Base-by-base conservation (phyloP, 1,139 yeast species). In the Lodderomyces oxycetoniae region DNA sequence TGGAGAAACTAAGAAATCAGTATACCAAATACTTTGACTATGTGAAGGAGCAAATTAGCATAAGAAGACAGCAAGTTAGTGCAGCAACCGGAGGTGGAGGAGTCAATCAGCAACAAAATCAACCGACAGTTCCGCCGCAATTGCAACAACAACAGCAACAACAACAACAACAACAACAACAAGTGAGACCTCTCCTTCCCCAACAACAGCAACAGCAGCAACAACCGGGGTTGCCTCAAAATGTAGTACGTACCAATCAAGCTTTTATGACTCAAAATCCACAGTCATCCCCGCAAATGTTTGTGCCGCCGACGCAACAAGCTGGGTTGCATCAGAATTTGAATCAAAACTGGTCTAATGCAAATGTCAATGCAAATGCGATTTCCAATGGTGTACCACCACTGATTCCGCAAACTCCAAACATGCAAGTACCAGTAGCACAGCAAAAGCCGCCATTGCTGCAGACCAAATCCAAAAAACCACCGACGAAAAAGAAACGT, bases 1-100 rank as follows among this genome's bases (percentile, higher is more conserved):
- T 85, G 33, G 85, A 77, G 34, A 82, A 80, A 54, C 72, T 87
- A 36, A 74, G 79, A 41, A 63, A 70, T 32, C 94, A 86, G 48
- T 79, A 84, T 42, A 82, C 79, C 40, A 76, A 80, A 49, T 86
- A 82, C 52, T 79, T 84, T 58, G 78, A 77, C 39, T 82, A 76
- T 55, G 88, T 86, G 39, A 77, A 77, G 43, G 71, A 64, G 31
- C 72, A 67, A 39, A 53, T 67, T 36, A 52, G 53, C 14, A 39
- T 47, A n/a, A 53, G 70, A 40, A 57, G 64, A 38, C 68, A 61
- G 34, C 67, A 60, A 34, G 44, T 52, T 30, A 31, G 29, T 15
- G 31, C 31, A 9, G 31, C 13, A 7, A 8, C 16, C 10, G 19
- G 14, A 23, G 21, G 13, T 10, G 4, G 30, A 24, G 38, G 24